Conservation (phyloP, 2,329 filamentous ascomycete species). For the Sordariomycetes sp. region DNA sequence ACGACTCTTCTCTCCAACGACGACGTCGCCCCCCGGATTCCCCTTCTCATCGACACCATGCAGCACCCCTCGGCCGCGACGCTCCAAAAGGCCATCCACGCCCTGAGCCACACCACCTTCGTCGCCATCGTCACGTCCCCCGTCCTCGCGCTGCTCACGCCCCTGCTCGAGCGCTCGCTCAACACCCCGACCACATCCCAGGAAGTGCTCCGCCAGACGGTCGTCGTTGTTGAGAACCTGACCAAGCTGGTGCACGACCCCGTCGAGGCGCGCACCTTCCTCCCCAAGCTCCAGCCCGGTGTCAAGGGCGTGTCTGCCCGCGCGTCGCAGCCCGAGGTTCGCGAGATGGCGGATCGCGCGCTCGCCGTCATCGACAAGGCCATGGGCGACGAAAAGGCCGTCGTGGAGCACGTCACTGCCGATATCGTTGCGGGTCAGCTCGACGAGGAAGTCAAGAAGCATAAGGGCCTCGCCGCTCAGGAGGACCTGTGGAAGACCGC, state of each 20-base stretch:
- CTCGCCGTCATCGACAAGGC: constrained; percentile 83
- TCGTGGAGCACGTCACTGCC: constrained; percentile 52
- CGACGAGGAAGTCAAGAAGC: constrained; percentile 61
- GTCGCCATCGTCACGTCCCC: constrained; percentile 93
- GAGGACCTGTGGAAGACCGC: constrained; percentile 51
- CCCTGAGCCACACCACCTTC: constrained; percentile 95
- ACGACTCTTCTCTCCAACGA: constrained; percentile 90
- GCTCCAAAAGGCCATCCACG: constrained; percentile 91
- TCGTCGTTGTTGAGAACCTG: constrained; percentile 94
- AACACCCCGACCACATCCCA: constrained; percentile 86
- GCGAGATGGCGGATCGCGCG: constrained; percentile 74
- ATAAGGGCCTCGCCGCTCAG: constrained; percentile 47
- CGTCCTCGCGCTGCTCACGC: constrained; percentile 85
- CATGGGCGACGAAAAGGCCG: constrained; percentile 60
- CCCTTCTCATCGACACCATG: constrained; percentile 87
- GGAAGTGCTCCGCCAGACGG: constrained; percentile 88
- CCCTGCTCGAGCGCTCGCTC: constrained; percentile 83
- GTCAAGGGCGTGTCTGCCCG: constrained; percentile 79
- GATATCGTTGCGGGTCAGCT: constrained; percentile 66
- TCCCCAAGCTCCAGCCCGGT: constrained; percentile 89
- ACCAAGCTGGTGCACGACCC: constrained; percentile 96
- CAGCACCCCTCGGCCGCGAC: constrained; percentile 82
- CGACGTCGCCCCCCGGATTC: constrained; percentile 85
- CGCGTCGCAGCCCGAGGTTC: constrained; percentile 87
- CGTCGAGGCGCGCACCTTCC: constrained; percentile 84